phyloP scores from a whole-genome alignment of 208 protist species.

The Angomonas ambiguus region DNA sequence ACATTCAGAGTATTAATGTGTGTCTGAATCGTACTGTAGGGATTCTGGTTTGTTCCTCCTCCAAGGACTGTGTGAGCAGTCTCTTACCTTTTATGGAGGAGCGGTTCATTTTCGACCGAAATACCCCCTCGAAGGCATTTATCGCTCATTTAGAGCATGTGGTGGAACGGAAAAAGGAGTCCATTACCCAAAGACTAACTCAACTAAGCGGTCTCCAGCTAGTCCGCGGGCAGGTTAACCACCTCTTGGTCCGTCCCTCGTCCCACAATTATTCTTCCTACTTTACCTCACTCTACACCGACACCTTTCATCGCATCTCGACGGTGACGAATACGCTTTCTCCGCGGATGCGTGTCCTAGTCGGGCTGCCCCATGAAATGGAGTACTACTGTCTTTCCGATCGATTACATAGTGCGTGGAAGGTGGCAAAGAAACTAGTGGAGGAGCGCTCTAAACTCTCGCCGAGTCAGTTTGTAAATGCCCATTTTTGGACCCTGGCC shows the following conservation, averaged over 20 bases:
- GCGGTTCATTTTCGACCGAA: conserved; percentile 27
- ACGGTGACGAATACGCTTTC: neutral
- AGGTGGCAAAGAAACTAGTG: neutral
- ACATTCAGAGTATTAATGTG: conserved; percentile 19
- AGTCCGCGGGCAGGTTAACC: conserved; percentile 24
- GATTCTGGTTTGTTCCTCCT: conserved; percentile 26
- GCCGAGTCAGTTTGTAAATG: neutral
- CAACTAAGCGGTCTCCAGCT: conserved; percentile 38
- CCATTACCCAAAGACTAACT: conserved; percentile 37
- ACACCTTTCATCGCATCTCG: neutral
- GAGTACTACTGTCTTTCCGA: neutral
- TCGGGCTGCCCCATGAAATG: neutral
- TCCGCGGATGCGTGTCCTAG: neutral
- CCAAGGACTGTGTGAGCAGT: conserved; percentile 23
- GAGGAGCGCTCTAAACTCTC: neutral
- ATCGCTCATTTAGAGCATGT: conserved; percentile 15
- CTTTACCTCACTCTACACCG: conserved; percentile 12
- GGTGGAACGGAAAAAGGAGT: conserved; percentile 17
- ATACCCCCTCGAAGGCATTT: neutral
- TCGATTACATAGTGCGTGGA: neutral
- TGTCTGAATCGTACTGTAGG: conserved; percentile 40
- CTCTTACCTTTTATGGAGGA: conserved; percentile 31
- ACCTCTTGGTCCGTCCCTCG: conserved; percentile 25
- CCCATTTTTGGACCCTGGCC: conserved; percentile 18
- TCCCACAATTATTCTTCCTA: conserved; percentile 39